These are phyloP conservation scores for Yamadazyma sp. DNA, from an alignment of 1,139 yeast species.

Conservation along the genomic window DNA sequence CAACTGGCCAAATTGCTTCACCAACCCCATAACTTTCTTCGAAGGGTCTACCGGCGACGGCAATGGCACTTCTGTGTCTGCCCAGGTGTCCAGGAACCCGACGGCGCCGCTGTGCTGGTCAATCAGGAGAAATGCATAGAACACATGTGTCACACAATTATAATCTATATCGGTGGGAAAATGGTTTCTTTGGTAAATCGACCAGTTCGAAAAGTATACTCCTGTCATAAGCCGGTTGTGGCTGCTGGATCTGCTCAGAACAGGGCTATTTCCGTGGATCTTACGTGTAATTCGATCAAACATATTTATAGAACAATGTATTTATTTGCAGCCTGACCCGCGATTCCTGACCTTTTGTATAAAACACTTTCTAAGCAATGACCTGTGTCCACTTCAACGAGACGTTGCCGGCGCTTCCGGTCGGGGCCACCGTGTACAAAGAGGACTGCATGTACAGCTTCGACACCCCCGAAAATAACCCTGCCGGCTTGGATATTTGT, in stretches of 20 bases:
- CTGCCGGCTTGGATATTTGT: conserved; percentile 70
- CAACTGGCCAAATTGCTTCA: conserved; percentile 56
- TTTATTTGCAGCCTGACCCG: conserved; percentile 1
- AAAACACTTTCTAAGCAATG: no score
- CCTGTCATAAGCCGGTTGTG: conserved; percentile 17
- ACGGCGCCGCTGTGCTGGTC: conserved; percentile 55
- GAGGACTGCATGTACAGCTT: conserved; percentile 85
- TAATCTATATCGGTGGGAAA: conserved; percentile 67
- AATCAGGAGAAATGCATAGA: conserved; percentile 73
- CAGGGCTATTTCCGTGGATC: background rate
- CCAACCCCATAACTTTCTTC: conserved; percentile 41
- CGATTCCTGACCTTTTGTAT: no score
- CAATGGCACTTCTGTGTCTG: conserved; percentile 54
- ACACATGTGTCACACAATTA: conserved; percentile 59
- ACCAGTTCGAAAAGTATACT: conserved; percentile 60
- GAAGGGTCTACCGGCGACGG: conserved; percentile 19
- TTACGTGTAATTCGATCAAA: background rate
- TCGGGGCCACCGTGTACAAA: conserved; percentile 46
- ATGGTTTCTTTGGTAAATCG: conserved; percentile 64
- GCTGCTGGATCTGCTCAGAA: background rate
- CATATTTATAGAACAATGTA: no score
- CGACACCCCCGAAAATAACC: conserved; percentile 64
- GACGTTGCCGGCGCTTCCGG: conserved; percentile 6
- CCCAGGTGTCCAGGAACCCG: conserved; percentile 62
- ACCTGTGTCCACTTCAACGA: conserved; percentile 1